phyloP scores from a whole-genome alignment of 192 early-diverging fungal species.

The Gamsiella multidivaricata region DNA sequence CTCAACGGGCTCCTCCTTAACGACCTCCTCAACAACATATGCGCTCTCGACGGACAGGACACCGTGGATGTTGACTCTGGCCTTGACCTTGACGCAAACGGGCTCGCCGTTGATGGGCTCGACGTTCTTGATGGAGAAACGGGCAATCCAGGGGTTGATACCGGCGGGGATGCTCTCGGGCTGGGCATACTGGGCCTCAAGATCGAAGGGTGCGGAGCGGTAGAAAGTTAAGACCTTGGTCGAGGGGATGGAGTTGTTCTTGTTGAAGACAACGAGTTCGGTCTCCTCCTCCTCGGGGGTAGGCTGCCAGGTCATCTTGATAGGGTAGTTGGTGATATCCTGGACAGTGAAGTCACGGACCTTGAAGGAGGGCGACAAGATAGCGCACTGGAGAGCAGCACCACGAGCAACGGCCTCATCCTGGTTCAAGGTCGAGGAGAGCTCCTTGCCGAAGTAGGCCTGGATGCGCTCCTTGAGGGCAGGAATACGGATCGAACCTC shows the following conservation, averaged over 20 bases:
- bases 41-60: conserved; percentile 84
- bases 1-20: conserved; percentile 72
- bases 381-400: conserved; percentile 96
- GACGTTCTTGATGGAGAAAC: conserved; percentile 89
- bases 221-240: conserved; percentile 94
- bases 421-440: conserved; percentile 95
- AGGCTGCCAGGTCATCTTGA: conserved; percentile 90
- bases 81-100: conserved; percentile 93
- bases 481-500: conserved; percentile 94
- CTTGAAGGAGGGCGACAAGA: conserved; percentile 96
- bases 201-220: conserved; percentile 84
- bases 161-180: conserved; percentile 79
- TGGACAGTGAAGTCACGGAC: conserved; percentile 95
- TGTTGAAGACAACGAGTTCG: conserved; percentile 87
- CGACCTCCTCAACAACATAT: conserved; percentile 88
- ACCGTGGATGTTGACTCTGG: conserved; percentile 87
- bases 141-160: conserved; percentile 83
- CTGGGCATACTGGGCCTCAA: conserved; percentile 83
- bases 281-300: conserved; percentile 81
- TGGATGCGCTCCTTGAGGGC: conserved; percentile 91
- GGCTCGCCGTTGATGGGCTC: conserved; percentile 71
- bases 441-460: conserved; percentile 89
- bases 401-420: conserved; percentile 98
- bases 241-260: conserved; percentile 88
- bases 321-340: conserved; percentile 90